Percentiles rank a stretch among this genome's conserved stretches.
Evolutionary conservation across 768 basidiomycete genomes (phyloP).

Genomic region (Boletus sp.): DNA sequence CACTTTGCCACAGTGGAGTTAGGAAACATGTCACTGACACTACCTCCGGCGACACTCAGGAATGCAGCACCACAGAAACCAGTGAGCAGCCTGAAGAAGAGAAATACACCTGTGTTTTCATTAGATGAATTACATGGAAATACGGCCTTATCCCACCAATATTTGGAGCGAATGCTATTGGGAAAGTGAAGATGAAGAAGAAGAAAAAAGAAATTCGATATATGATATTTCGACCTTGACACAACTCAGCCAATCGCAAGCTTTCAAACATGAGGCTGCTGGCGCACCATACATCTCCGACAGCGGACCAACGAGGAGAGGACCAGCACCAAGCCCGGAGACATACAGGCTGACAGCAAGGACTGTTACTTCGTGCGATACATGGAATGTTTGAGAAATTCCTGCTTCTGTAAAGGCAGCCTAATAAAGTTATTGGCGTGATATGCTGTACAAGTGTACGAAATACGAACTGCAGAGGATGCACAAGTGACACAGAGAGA

Average conservation of each 20-base stretch:
- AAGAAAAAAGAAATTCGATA: conserved; percentile 58
- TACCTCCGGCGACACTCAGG: conserved; percentile 59
- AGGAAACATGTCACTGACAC: conserved; percentile 53
- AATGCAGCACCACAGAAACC: conserved; percentile 58
- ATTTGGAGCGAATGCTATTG: conserved; percentile 70
- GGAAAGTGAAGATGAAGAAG: conserved; percentile 64
- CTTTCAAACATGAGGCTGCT: not conserved
- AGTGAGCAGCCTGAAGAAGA: conserved; percentile 58
- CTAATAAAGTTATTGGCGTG: conserved; percentile 27
- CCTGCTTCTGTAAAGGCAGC: conserved; percentile 62
- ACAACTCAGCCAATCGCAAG: not conserved
- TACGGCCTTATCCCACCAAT: conserved; percentile 37
- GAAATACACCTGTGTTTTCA: conserved; percentile 44
- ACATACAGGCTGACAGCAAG: conserved; percentile 48
- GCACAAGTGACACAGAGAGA: conserved; percentile 52
- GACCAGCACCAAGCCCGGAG: conserved; percentile 33
- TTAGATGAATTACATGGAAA: not conserved
- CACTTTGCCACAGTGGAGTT: conserved; percentile 59
- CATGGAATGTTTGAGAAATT: conserved; percentile 49
- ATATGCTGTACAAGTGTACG: not conserved
- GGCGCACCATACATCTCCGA: conserved; percentile 37
- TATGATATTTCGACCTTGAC: conserved; percentile 56
- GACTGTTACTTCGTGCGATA: conserved; percentile 50
- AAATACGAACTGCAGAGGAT: conserved; percentile 50
- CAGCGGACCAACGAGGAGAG: conserved; percentile 39